Evolutionary conservation across 495 filamentous ascomycete species (phyloP).

Genomic region (Wilcoxina mikolae): DNA sequence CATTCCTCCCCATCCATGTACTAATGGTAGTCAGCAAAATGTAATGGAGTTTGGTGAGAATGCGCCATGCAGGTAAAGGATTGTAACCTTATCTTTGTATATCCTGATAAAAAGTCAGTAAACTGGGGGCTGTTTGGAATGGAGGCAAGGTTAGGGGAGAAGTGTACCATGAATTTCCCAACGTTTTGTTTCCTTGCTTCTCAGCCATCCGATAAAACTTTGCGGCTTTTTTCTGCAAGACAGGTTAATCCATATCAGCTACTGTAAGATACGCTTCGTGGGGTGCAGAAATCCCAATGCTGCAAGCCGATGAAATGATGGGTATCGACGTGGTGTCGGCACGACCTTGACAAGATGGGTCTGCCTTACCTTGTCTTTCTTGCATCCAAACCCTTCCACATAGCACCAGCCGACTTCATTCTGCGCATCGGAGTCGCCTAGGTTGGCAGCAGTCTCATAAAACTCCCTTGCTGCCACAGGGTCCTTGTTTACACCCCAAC

Average conservation of each 20-base stretch:
- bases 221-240: slow-evolving; percentile 40
- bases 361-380: slow-evolving; percentile 81
- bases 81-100: too few species aligned
- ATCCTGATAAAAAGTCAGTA: too few species aligned
- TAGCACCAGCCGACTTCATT: slow-evolving; percentile 96
- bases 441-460: slow-evolving; percentile 90
- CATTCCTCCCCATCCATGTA: too few species aligned
- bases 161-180: slow-evolving; percentile 85
- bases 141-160: too few species aligned
- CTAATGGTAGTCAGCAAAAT: too few species aligned
- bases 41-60: too few species aligned
- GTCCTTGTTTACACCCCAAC: slow-evolving; percentile 86
- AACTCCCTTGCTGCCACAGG: slow-evolving; percentile 80
- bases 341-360: slow-evolving; percentile 20
- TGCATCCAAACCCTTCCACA: slow-evolving; percentile 80
- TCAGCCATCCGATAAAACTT: slow-evolving; percentile 91
- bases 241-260: background rate
- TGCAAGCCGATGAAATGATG: background rate
- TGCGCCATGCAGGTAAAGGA: too few species aligned
- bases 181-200: slow-evolving; percentile 67
- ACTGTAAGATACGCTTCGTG: slow-evolving; percentile 1
- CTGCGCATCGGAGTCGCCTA: slow-evolving; percentile 95
- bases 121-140: too few species aligned
- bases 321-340: slow-evolving; percentile 18
- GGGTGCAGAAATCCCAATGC: slow-evolving; percentile 4